Base-by-base conservation (phyloP, 805 yeast genomes). In the Candida saitoana region DNA sequence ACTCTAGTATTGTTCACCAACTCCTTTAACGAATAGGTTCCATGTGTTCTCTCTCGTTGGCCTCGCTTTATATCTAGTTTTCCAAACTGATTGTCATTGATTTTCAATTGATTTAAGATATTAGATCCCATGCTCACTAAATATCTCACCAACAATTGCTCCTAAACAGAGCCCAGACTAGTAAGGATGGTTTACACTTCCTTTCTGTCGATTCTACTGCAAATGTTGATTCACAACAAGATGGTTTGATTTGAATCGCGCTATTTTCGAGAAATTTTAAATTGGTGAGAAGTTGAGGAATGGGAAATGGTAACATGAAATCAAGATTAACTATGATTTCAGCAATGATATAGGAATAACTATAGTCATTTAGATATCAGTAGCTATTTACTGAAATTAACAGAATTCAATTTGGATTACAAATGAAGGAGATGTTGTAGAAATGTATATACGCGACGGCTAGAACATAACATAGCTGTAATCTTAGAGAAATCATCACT, bases 41-140 rank as follows among this genome's bases (percentile, higher is more conserved):
- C 42, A 12, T 27, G 42, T 11, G 46, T 31, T 38, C 41, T 40
- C 34, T 49, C 43, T 44, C 68, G 46, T 18, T 56, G 51, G 4
- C 56, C 44, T 18, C 67, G 55, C 25, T 57, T 45, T 18, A 49
- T 41, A 31, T 57, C 46, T 32, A 60, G 55, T 16, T 24, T n/a
- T 8, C 38, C 38, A 40, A 58, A 63, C 20, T 50, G 44, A 40
- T 58, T 50, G 42, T 63, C 61, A 41, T 63, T 56, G 27, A 62
- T 62, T 52, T 57, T 57, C 25, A 62, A 44, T 46, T 53, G 60
- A 39, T 57, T 51, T 36, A 61, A 40, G 22, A 57, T 52, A 44
- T 55, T 50, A 40, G 52, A 57, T 18, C 50, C 51, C 62, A 56
- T 57, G 27, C 44, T n/a, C 32, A 27, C 30, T 29, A 5, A 12